phyloP scores from a whole-genome alignment of 208 protist species.

The Chromosphaera perkinsii region DNA sequence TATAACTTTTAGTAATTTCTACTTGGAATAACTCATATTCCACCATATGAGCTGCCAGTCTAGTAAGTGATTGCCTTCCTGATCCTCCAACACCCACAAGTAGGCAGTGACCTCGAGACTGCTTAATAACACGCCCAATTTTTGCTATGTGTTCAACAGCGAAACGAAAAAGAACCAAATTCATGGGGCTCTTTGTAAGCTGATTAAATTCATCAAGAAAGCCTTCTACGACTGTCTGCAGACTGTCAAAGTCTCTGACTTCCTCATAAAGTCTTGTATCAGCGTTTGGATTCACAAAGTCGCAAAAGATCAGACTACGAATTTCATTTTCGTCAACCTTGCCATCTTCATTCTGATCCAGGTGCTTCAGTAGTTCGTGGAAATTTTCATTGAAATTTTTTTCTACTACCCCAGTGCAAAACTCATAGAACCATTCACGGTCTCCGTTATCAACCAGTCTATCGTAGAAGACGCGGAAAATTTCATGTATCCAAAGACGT shows the following conservation, averaged over 20 bases:
- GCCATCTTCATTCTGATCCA: slow-evolving; percentile 35
- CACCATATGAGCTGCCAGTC: too few relatives aligned
- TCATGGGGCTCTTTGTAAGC: too few relatives aligned
- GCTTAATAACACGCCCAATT: too few relatives aligned
- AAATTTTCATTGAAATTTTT: slow-evolving; percentile 13
- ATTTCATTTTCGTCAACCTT: slow-evolving; percentile 79
- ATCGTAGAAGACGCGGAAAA: slow-evolving; percentile 93
- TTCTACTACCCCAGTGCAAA: not conserved
- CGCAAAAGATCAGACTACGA: slow-evolving; percentile 65
- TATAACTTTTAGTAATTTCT: too few relatives aligned
- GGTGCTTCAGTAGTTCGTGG: not conserved
- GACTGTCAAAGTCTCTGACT: slow-evolving; percentile 57
- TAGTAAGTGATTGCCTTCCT: too few relatives aligned
- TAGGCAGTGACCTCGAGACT: too few relatives aligned
- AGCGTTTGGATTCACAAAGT: slow-evolving; percentile 37
- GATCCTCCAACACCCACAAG: too few relatives aligned
- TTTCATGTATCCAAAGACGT: too few relatives aligned
- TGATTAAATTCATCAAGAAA: too few relatives aligned
- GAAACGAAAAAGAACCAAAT: too few relatives aligned
- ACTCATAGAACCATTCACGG: slow-evolving; percentile 8
- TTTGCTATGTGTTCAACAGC: too few relatives aligned
- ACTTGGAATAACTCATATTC: too few relatives aligned
- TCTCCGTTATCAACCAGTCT: slow-evolving; percentile 36
- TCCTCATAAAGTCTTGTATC: slow-evolving; percentile 32
- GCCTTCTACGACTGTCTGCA: slow-evolving; percentile 70